A percentile compares a stretch with the other conserved stretches of the same genome.
Conservation (phyloP, 805 yeast species). For the Komagataella pastoris region DNA sequence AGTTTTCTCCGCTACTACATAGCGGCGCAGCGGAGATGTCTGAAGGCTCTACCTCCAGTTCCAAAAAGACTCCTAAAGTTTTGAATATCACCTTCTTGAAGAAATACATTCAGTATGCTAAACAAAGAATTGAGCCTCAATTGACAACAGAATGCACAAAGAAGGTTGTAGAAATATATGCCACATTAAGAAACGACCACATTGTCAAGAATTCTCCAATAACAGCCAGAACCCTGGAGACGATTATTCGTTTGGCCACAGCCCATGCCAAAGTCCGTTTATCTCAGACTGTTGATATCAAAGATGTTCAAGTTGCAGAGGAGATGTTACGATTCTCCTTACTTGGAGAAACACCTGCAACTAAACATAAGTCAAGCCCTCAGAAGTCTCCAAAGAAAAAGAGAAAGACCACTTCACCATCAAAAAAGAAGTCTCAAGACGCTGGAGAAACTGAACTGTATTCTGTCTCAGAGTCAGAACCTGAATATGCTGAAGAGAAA, state of each 20-base stretch:
- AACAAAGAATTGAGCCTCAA: constrained; percentile 73
- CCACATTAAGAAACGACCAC: constrained; percentile 69
- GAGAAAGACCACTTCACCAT: constrained; percentile 12
- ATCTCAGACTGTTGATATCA: constrained; percentile 55
- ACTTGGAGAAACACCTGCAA: constrained; percentile 52
- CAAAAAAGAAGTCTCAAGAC: constrained; percentile 3
- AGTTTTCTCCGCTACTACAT: constrained; percentile 70
- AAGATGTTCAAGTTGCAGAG: constrained; percentile 81
- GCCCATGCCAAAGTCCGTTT: constrained; percentile 96
- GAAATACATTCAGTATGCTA: constrained; percentile 89
- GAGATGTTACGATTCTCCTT: constrained; percentile 74
- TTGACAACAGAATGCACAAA: constrained; percentile 67
- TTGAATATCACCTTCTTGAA: constrained; percentile 77
- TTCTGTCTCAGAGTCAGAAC: not conserved
- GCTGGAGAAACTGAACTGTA: not conserved
- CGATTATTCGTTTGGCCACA: constrained; percentile 84
- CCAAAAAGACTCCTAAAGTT: constrained; percentile 28
- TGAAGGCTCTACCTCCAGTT: constrained; percentile 11
- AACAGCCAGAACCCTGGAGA: constrained; percentile 96
- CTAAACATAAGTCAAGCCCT: constrained; percentile 5
- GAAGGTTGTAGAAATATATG: constrained; percentile 67
- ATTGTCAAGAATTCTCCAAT: constrained; percentile 75
- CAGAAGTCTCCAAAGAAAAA: constrained; percentile 18
- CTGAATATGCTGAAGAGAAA: constrained; percentile 10
- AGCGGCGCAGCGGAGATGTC: constrained; percentile 52